Percentiles rank a stretch among this genome's conserved stretches.
phyloP scores from a whole-genome alignment of 805 yeast species.

The Teunomyces atbi region DNA sequence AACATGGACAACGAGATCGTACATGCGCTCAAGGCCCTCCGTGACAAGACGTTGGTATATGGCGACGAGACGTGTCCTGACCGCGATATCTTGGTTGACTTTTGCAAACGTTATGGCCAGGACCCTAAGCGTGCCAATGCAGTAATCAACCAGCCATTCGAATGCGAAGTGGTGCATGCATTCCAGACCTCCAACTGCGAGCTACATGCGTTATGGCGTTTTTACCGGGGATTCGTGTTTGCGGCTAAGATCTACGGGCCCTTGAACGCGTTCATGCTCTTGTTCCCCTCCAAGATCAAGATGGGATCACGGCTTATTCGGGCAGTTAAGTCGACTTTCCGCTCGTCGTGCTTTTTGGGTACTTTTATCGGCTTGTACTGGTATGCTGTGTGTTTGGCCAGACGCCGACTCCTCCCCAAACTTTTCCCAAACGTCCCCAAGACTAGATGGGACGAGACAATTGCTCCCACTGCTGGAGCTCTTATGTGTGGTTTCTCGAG shows the following conservation, averaged over 20 bases:
- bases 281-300: slow-evolving; percentile 19
- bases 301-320: slow-evolving; percentile 16
- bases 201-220: slow-evolving; percentile 46
- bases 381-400: slow-evolving; percentile 47
- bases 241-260: slow-evolving; percentile 43
- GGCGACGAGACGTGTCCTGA: slow-evolving; percentile 29
- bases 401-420: slow-evolving; percentile 39
- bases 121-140: slow-evolving; percentile 31
- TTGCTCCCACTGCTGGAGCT: slow-evolving; percentile 42
- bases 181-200: slow-evolving; percentile 41
- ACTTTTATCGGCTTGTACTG: slow-evolving; percentile 42
- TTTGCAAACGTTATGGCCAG: slow-evolving; percentile 32
- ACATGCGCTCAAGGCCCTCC: slow-evolving; percentile 29
- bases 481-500: slow-evolving; percentile 42
- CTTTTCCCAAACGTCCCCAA: slow-evolving; percentile 36
- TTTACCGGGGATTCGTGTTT: slow-evolving; percentile 39
- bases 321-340: slow-evolving; percentile 25
- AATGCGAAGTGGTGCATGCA: slow-evolving; percentile 42
- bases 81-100: slow-evolving; percentile 27
- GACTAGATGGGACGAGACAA: slow-evolving; percentile 36
- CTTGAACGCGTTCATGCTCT: slow-evolving; percentile 30
- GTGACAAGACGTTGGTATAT: slow-evolving; percentile 29
- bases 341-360: slow-evolving; percentile 46
- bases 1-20: slow-evolving; percentile 43
- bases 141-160: slow-evolving; percentile 29